Conservation (phyloP, 257 asterid species). For the Orobanche coerulescens region DNA sequence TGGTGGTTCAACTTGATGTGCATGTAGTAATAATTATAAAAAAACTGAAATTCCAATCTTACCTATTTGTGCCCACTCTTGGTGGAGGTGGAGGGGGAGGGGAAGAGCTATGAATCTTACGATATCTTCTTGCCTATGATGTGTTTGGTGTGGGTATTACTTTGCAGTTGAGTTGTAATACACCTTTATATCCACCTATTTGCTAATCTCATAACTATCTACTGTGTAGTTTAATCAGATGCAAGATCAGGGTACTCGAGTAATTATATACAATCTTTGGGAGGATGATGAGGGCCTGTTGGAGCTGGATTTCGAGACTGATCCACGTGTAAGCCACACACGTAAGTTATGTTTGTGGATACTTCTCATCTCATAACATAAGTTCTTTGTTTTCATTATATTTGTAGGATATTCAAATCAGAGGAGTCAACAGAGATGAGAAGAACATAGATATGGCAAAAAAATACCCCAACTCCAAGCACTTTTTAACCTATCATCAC, state of each 20-base stretch:
- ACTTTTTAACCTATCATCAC: slow-evolving; percentile 86
- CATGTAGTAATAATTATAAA: neutral
- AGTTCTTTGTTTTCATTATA: slow-evolving; percentile 4
- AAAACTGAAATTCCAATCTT: neutral
- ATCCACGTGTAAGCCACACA: slow-evolving; percentile 51
- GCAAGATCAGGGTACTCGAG: slow-evolving; percentile 76
- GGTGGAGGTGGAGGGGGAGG: neutral
- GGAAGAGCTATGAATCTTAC: too few relatives aligned
- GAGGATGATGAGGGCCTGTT: slow-evolving; percentile 87
- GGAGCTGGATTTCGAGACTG: slow-evolving; percentile 84
- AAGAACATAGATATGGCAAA: slow-evolving; percentile 83
- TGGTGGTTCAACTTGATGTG: neutral
- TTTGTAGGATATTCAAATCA: slow-evolving; percentile 84
- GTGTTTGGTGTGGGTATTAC: neutral
- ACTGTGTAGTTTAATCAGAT: slow-evolving; percentile 59
- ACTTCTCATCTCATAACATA: neutral
- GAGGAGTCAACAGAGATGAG: slow-evolving; percentile 95
- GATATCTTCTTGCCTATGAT: neutral
- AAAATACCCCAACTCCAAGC: slow-evolving; percentile 78
- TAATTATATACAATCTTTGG: slow-evolving; percentile 88
- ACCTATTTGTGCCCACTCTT: neutral
- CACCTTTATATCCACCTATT: neutral
- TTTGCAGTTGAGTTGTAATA: neutral
- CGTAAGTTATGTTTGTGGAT: slow-evolving; percentile 6
- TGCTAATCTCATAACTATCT: slow-evolving; percentile 12